Evolutionary conservation across 2,329 filamentous ascomycete species (phyloP).

Genomic region (Calycina herbarum): DNA sequence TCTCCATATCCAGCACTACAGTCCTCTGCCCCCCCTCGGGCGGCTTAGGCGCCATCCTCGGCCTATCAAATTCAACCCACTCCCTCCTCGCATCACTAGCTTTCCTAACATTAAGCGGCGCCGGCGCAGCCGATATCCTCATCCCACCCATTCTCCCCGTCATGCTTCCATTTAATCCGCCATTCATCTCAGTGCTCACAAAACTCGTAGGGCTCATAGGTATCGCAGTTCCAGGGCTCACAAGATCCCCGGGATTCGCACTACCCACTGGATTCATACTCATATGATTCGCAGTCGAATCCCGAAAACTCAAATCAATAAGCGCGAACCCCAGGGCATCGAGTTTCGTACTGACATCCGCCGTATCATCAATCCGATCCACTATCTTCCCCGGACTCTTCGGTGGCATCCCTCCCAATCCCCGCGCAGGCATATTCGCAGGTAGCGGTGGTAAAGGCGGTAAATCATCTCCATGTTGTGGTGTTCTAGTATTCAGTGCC

Average conservation of each 20-base stretch:
- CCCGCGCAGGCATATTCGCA: neutral
- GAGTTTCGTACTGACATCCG: neutral
- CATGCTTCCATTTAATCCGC: neutral
- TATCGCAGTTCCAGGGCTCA: neutral
- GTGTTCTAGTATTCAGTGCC: neutral
- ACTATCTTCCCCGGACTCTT: neutral
- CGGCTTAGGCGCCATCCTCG: neutral
- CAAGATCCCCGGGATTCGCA: neutral
- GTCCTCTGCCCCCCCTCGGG: neutral
- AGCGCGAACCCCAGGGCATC: neutral
- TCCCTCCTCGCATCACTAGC: neutral
- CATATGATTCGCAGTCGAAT: neutral
- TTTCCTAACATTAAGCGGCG: constrained; percentile 3
- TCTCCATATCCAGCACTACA: neutral
- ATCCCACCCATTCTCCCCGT: neutral
- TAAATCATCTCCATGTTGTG: neutral
- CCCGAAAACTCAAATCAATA: constrained; percentile 3
- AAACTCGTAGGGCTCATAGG: neutral
- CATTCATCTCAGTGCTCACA: neutral
- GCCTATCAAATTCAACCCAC: neutral
- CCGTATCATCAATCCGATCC: neutral
- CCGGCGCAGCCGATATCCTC: neutral
- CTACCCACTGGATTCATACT: neutral
- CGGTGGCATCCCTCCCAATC: neutral
- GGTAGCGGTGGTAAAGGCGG: neutral